Percentiles rank a stretch among this genome's conserved stretches.
Evolutionary conservation across 2,329 filamentous ascomycete species (phyloP).

Genomic region (Akanthomyces dipterigenus): DNA sequence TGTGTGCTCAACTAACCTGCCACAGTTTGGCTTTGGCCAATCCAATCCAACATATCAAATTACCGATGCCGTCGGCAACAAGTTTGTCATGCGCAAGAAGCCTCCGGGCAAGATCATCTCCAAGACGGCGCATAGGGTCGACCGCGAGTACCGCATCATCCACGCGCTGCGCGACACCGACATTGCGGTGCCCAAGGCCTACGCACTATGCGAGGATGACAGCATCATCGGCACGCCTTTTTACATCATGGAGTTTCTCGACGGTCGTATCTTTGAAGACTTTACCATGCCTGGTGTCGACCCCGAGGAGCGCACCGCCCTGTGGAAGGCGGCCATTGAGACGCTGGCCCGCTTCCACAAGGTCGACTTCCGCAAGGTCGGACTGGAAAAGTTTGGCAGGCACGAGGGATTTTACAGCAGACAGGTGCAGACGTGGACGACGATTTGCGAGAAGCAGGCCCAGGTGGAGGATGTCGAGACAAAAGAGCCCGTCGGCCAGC

Average conservation of each 20-base stretch:
- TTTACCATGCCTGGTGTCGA: conserved; percentile 69
- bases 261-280: conserved; percentile 90
- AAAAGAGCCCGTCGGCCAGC: conserved; percentile 65
- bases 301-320: conserved; percentile 60
- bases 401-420: conserved; percentile 73
- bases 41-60: conserved; percentile 96
- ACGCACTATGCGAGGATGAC: conserved; percentile 79
- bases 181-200: conserved; percentile 78
- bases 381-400: conserved; percentile 68
- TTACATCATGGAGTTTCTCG: conserved; percentile 94
- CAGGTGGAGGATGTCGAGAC: conserved; percentile 70
- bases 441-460: conserved; percentile 73
- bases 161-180: conserved; percentile 71
- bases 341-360: conserved; percentile 82
- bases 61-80: conserved; percentile 59
- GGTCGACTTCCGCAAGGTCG: conserved; percentile 59
- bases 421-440: conserved; percentile 76
- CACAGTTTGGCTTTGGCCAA: conserved; percentile 93
- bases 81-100: conserved; percentile 94
- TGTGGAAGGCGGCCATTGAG: conserved; percentile 81
- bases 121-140: conserved; percentile 91
- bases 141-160: conserved; percentile 90
- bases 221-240: conserved; percentile 81
- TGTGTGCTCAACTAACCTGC: not conserved
- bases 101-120: conserved; percentile 90